phyloP scores from a whole-genome alignment of 2,329 filamentous ascomycete species.

The Phialophora tarda region DNA sequence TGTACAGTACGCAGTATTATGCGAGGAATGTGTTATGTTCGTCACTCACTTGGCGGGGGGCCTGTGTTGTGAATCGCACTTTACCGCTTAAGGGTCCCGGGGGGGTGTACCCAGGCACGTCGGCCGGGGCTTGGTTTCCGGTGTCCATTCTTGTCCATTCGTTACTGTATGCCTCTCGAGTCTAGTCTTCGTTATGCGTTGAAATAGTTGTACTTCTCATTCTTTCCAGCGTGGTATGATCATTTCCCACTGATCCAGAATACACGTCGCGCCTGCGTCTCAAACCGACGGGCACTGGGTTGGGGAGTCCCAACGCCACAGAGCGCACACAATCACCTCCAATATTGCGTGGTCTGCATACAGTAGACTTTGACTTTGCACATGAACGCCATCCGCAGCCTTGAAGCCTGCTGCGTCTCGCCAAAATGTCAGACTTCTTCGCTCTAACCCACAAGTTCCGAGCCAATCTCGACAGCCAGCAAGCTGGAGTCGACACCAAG shows the following conservation, averaged over 20 bases:
- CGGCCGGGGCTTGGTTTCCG: not conserved
- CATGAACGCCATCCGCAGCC: not conserved
- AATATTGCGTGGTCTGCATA: not conserved
- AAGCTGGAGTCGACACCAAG: slow-evolving; percentile 24
- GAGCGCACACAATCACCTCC: not conserved
- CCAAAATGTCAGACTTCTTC: slow-evolving; percentile 33
- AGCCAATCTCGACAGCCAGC: slow-evolving; percentile 71
- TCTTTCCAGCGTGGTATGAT: not conserved
- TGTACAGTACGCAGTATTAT: too few relatives aligned
- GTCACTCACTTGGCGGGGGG: not conserved
- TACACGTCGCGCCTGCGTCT: not conserved
- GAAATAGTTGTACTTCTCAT: not conserved
- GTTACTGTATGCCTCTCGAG: not conserved
- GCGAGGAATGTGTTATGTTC: not conserved
- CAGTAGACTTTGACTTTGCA: not conserved
- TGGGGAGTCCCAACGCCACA: not conserved
- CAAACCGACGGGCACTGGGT: not conserved
- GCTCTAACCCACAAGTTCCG: slow-evolving; percentile 39
- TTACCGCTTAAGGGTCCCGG: not conserved
- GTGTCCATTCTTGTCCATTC: not conserved
- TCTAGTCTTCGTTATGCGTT: not conserved
- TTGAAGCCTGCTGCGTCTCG: not conserved
- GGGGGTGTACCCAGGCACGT: not conserved
- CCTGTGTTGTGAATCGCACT: not conserved
- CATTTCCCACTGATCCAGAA: not conserved